These are phyloP conservation scores for Haberlea rhodopensis DNA, from an alignment of 257 asterid genomes.

Conservation along the genomic window DNA sequence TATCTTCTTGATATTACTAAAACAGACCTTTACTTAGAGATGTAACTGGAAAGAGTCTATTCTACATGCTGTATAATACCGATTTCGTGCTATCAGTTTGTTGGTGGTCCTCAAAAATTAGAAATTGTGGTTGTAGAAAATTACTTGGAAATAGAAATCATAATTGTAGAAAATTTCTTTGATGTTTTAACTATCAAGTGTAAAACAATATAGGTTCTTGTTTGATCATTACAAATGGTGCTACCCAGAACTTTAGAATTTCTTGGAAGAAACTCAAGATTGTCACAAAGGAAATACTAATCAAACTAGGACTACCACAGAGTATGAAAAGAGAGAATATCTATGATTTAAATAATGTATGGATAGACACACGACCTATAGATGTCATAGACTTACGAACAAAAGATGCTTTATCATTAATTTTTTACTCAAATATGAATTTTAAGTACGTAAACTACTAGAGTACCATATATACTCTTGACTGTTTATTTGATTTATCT, in stretches of 20 bases:
- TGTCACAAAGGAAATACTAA: too few relatives aligned
- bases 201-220: neutral
- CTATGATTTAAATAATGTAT: too few relatives aligned
- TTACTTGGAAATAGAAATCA: neutral
- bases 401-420: neutral
- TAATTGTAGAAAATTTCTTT: too few relatives aligned
- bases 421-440: neutral
- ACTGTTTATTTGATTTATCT: conserved; percentile 1
- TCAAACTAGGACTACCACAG: too few relatives aligned
- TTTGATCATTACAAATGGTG: neutral
- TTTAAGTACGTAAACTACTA: neutral
- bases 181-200: too few relatives aligned
- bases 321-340: too few relatives aligned
- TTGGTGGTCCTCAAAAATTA: conserved; percentile 3
- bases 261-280: too few relatives aligned
- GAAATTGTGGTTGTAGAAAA: neutral
- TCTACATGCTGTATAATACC: neutral
- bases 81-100: neutral
- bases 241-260: too few relatives aligned
- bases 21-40: neutral
- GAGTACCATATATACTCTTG: neutral
- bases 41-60: neutral
- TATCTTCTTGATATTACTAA: neutral
- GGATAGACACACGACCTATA: too few relatives aligned
- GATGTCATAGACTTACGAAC: too few relatives aligned